Evolutionary conservation across 2,329 filamentous ascomycete species (phyloP).

Genomic region (Cladosporium sphaerospermum): DNA sequence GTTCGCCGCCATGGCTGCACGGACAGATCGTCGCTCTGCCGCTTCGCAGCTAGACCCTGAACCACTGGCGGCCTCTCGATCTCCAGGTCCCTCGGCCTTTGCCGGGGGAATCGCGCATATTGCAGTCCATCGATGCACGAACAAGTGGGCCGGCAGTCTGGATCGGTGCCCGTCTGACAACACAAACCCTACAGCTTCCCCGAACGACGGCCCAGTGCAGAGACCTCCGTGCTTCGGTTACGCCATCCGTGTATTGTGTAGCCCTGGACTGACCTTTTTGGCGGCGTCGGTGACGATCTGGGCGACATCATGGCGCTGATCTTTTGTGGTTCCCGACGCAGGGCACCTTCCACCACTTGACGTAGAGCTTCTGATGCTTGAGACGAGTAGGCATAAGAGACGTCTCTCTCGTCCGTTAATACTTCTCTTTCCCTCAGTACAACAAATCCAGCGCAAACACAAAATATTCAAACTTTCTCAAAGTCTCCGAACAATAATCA

Average conservation of each 20-base stretch:
- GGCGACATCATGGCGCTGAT: slow-evolving; percentile 7
- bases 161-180: neutral
- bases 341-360: neutral
- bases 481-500: neutral
- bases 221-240: neutral
- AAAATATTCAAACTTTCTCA: neutral
- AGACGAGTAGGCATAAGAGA: neutral
- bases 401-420: neutral
- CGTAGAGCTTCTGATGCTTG: neutral
- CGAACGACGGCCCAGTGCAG: neutral
- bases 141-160: neutral
- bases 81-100: neutral
- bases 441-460: neutral
- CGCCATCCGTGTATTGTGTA: neutral
- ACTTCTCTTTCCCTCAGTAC: neutral
- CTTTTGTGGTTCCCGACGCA: slow-evolving; percentile 8
- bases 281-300: slow-evolving; percentile 6
- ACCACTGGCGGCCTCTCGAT: neutral
- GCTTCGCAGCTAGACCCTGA: slow-evolving; percentile 5
- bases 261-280: neutral
- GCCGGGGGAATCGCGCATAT: neutral
- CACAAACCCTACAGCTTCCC: neutral
- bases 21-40: slow-evolving; percentile 2
- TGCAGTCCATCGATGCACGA: slow-evolving; percentile 1
- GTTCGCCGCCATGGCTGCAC: neutral